These are phyloP conservation scores for Emergomyces orientalis DNA, from an alignment of 2,329 filamentous ascomycete species.

Conservation along the genomic window DNA sequence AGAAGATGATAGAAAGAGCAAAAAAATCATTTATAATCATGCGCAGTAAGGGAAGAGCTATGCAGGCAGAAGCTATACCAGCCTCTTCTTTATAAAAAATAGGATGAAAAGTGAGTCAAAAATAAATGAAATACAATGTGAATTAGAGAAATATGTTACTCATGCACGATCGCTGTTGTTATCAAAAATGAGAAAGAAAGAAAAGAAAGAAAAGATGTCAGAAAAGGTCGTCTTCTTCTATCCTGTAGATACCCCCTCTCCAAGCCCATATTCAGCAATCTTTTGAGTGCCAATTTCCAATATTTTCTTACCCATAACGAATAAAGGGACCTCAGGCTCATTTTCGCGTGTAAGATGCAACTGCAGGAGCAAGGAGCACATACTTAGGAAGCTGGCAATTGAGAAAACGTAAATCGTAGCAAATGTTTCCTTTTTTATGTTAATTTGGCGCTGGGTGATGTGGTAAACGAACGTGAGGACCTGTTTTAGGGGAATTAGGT, in stretches of 20 bases:
- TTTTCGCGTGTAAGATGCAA: constrained; percentile 54
- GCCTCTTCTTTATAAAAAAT: background rate
- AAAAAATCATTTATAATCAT: too few species aligned
- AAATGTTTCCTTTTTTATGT: constrained; percentile 68
- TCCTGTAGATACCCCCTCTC: background rate
- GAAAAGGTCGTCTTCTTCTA: background rate
- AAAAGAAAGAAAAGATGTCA: background rate
- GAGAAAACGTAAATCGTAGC: constrained; percentile 70
- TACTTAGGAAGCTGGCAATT: constrained; percentile 65
- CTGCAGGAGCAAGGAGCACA: constrained; percentile 59
- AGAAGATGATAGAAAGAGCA: too few species aligned
- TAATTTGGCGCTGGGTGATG: constrained; percentile 66
- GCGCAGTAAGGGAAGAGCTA: too few species aligned
- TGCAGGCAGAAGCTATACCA: too few species aligned
- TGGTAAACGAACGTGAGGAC: constrained; percentile 67
- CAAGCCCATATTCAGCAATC: constrained; percentile 1
- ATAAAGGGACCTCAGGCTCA: constrained; percentile 52
- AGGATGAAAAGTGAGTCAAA: background rate
- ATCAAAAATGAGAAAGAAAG: background rate
- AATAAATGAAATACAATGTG: background rate
- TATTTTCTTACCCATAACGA: constrained; percentile 40
- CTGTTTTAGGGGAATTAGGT: constrained; percentile 29
- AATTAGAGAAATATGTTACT: background rate
- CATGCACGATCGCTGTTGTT: background rate
- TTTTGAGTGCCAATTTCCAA: constrained; percentile 30